Conservation (phyloP, 345 rosid species). For the Syzygium jambos region DNA sequence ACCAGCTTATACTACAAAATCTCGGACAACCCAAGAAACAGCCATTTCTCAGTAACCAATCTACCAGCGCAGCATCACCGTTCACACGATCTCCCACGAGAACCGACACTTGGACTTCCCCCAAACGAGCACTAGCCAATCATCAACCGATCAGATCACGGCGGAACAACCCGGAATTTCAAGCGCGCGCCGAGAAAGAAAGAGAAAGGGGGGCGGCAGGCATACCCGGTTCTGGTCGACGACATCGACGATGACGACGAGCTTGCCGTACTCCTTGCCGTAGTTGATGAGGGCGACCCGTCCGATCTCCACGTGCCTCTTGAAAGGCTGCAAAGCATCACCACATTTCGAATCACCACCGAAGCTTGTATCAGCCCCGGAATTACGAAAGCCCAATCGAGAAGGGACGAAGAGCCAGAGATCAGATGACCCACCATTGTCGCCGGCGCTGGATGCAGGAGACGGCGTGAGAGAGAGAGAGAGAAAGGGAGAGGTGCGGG, state of each 20-base stretch:
- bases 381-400: too few species aligned
- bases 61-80: neutral
- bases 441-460: neutral
- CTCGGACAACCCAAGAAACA: neutral
- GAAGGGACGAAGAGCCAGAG: too few species aligned
- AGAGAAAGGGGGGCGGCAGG: neutral
- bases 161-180: neutral
- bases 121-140: neutral
- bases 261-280: slow-evolving; percentile 75
- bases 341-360: neutral
- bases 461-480: neutral
- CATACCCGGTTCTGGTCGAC: slow-evolving; percentile 81
- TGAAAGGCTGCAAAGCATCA: slow-evolving; percentile 46
- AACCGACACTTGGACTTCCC: neutral
- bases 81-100: neutral
- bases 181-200: neutral
- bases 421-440: slow-evolving; percentile 23
- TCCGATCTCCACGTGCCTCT: slow-evolving; percentile 90
- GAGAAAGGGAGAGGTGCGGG: neutral
- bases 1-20: neutral
- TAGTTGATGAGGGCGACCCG: slow-evolving; percentile 85
- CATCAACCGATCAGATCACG: neutral
- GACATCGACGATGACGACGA: slow-evolving; percentile 87
- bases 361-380: neutral
- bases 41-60: neutral